Conservation (phyloP, 768 basidiomycete species). For the Agaricus sinodeliciosus region DNA sequence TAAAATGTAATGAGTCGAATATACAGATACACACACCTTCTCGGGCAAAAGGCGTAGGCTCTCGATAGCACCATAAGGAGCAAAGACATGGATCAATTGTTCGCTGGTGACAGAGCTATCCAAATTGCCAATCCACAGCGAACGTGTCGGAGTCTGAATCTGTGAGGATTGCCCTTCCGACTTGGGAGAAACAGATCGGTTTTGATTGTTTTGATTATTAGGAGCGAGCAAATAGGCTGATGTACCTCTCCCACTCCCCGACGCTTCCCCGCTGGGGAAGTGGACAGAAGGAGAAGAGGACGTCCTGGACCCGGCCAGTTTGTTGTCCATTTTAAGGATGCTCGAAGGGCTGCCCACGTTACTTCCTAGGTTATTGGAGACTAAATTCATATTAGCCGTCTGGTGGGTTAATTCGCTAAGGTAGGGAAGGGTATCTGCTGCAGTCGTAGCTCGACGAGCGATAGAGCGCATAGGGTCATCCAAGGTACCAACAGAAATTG, state of each 20-base stretch:
- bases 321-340: slow-evolving; percentile 56
- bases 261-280: slow-evolving; percentile 48
- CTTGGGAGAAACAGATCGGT: slow-evolving; percentile 80
- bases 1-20: not conserved
- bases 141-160: slow-evolving; percentile 90
- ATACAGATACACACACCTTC: slow-evolving; percentile 54
- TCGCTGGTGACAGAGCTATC: slow-evolving; percentile 93
- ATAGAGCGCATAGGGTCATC: slow-evolving; percentile 72
- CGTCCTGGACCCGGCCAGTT: slow-evolving; percentile 38
- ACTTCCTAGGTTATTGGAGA: slow-evolving; percentile 30
- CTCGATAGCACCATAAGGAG: slow-evolving; percentile 96
- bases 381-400: slow-evolving; percentile 29
- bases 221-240: slow-evolving; percentile 68
- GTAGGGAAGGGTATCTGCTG: slow-evolving; percentile 49
- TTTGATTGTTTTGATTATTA: slow-evolving; percentile 38
- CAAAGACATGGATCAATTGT: slow-evolving; percentile 92
- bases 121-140: slow-evolving; percentile 97
- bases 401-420: slow-evolving; percentile 47
- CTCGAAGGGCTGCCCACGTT: slow-evolving; percentile 36
- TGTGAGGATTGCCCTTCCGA: slow-evolving; percentile 65
- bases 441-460: slow-evolving; percentile 52
- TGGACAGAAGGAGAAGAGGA: slow-evolving; percentile 52
- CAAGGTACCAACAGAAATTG: slow-evolving; percentile 83
- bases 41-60: slow-evolving; percentile 91
- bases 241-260: slow-evolving; percentile 46